Base-by-base conservation (phyloP, 176 grass and related monocot genomes). In the Aegilops speltoides region DNA sequence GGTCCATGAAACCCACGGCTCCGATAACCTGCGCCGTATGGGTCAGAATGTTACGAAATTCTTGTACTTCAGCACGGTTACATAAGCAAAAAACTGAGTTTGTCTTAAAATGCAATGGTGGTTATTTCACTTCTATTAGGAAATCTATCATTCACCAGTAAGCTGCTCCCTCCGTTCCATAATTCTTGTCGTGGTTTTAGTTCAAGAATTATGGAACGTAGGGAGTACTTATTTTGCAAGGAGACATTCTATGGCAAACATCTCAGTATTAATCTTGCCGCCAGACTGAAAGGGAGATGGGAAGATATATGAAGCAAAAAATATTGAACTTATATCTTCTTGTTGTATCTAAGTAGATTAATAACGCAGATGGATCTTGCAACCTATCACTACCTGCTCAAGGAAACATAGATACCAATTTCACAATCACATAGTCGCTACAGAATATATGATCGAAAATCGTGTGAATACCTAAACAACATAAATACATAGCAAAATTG, bases 1-100 rank as follows among this genome's bases (percentile, higher is more conserved):
- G 90, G 66, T 98, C 87, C 96, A 98, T 98, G 69, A 98, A 98
- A 70, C 96, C 91, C 22, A 98, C 93, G 12, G 93, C 90, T 85
- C 91, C 93, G 31, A 96, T 85, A 62, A 98, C 90, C 96, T 98
- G 87, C 57, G 89, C 20, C 76, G 61, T 62, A 10, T 8, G 3
- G 14, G 25, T 61, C 14, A 41, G 29, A 82, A 7, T 75, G 24
- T 45, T 31, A 88, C n/a, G 62, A 79, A 36, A 26, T 24, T 66
- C 61, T 4, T 29, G n/a, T 29, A 17, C 66, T 28, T 7, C 28
- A 29, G 43, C 22, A 40, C 66, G 34, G 10, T 54, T 19, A 54
- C 16, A 19, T 54, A 54, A 54, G 50, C 50, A 54, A 54, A 17
- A 19, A 54, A 19, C 50, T 54, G 50, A 54, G 16, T 54, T 19